Conservation (phyloP, 805 yeast genomes). For the Zygotorulaspora florentina region DNA sequence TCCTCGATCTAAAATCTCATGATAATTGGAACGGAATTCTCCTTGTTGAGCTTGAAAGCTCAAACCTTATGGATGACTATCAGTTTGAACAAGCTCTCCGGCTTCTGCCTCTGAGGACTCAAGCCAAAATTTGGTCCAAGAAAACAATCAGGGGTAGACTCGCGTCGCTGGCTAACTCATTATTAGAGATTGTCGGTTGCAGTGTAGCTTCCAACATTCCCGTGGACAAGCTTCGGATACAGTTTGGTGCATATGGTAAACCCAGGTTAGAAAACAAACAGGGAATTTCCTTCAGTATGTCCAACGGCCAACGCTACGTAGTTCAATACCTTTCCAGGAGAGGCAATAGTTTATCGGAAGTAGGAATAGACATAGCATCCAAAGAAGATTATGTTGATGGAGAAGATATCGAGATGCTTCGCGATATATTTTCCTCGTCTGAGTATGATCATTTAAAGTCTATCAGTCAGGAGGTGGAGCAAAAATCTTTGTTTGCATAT, state of each 20-base stretch:
- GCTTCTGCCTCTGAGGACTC: constrained; percentile 41
- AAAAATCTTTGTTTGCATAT: constrained; percentile 43
- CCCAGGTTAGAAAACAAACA: constrained; percentile 39
- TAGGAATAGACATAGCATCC: constrained; percentile 50
- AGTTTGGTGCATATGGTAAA: constrained; percentile 48
- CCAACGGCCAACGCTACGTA: constrained; percentile 52
- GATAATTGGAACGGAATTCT: constrained; percentile 7
- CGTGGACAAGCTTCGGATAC: constrained; percentile 25
- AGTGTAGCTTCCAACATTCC: constrained; percentile 22
- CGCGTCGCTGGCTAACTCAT: constrained; percentile 41
- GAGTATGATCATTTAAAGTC: constrained; percentile 37
- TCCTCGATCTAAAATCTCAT: neutral
- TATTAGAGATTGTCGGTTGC: constrained; percentile 46
- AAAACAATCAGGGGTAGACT: constrained; percentile 36
- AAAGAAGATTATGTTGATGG: constrained; percentile 26
- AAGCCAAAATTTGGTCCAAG: constrained; percentile 39
- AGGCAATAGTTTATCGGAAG: constrained; percentile 19
- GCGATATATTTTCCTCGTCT: constrained; percentile 38
- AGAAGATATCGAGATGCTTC: constrained; percentile 36
- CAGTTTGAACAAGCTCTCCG: constrained; percentile 50
- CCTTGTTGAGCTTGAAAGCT: constrained; percentile 10
- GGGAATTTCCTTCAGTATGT: constrained; percentile 48
- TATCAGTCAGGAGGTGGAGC: constrained; percentile 6
- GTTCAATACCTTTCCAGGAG: constrained; percentile 40
- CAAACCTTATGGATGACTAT: constrained; percentile 26